These are phyloP conservation scores for Isabelozyma heimii DNA, from an alignment of 805 yeast species.

Conservation along the genomic window DNA sequence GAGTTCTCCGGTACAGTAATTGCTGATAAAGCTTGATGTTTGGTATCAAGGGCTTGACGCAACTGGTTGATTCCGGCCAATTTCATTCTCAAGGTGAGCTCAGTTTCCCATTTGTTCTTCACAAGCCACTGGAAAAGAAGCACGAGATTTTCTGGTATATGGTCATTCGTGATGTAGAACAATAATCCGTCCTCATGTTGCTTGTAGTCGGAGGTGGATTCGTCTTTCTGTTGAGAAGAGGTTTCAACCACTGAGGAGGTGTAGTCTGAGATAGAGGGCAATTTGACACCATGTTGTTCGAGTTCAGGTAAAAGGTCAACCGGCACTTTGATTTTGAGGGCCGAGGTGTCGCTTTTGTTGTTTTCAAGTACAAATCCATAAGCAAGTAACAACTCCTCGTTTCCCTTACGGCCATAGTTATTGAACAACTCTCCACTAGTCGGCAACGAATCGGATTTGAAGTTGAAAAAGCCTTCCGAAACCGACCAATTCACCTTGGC, in stretches of 20 bases:
- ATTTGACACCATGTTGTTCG: constrained; percentile 31
- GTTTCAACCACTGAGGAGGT: constrained; percentile 32
- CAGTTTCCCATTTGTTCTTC: constrained; percentile 46
- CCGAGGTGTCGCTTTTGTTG: constrained; percentile 57
- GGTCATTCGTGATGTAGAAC: constrained; percentile 32
- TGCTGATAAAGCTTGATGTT: constrained; percentile 37
- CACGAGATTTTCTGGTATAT: constrained; percentile 44
- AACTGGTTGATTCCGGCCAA: constrained; percentile 62
- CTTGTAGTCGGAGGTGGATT: constrained; percentile 5
- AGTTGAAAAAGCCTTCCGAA: constrained; percentile 30
- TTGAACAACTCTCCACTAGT: constrained; percentile 58
- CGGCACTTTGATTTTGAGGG: constrained; percentile 59
- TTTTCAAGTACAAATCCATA: constrained; percentile 72
- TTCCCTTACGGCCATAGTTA: constrained; percentile 86
- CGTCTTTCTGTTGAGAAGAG: constrained; percentile 3
- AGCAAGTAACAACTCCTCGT: constrained; percentile 75
- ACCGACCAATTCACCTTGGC: constrained; percentile 65
- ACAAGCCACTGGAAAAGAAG: constrained; percentile 55
- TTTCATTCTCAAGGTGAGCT: constrained; percentile 49
- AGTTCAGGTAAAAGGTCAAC: constrained; percentile 26
- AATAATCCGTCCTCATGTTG: constrained; percentile 33
- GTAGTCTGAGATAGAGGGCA: constrained; percentile 36
- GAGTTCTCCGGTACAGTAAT: constrained; percentile 16
- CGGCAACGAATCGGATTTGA: constrained; percentile 34
- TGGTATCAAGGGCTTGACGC: constrained; percentile 49